Evolutionary conservation across 2,329 filamentous ascomycete genomes (phyloP).

Genomic region (Alternaria ventricosa): DNA sequence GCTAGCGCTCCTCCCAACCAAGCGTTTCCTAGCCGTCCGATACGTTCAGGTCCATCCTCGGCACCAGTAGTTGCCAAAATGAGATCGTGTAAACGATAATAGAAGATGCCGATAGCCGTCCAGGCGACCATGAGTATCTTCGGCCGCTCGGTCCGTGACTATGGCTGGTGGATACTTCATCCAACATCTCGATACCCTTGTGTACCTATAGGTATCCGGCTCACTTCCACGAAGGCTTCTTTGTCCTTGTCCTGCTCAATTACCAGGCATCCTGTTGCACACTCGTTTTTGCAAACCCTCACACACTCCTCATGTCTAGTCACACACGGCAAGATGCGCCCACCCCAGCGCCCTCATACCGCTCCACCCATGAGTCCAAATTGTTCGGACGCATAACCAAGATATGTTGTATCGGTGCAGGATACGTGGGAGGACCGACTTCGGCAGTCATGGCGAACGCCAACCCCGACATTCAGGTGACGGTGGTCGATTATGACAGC

Average conservation of each 20-base stretch:
- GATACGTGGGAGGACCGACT: conserved; percentile 68
- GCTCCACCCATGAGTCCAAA: neutral
- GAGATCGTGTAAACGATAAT: neutral
- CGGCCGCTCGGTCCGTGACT: neutral
- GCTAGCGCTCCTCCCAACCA: neutral
- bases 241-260: neutral
- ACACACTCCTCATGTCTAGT: neutral
- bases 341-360: neutral
- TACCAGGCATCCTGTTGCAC: neutral
- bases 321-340: neutral
- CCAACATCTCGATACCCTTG: neutral
- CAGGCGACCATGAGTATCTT: neutral
- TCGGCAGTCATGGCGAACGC: conserved; percentile 76
- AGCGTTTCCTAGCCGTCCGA: neutral
- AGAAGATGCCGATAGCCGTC: conserved; percentile 4
- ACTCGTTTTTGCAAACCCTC: neutral
- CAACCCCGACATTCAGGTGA: conserved; percentile 73
- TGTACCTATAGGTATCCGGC: neutral
- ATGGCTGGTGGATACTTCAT: neutral
- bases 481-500: conserved; percentile 74
- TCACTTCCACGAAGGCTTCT: neutral
- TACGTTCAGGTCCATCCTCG: neutral
- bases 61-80: neutral
- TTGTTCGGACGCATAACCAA: neutral
- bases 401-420: conserved; percentile 1